Evolutionary conservation across 2,329 filamentous ascomycete genomes (phyloP).

Genomic region (Colletotrichum sp.): DNA sequence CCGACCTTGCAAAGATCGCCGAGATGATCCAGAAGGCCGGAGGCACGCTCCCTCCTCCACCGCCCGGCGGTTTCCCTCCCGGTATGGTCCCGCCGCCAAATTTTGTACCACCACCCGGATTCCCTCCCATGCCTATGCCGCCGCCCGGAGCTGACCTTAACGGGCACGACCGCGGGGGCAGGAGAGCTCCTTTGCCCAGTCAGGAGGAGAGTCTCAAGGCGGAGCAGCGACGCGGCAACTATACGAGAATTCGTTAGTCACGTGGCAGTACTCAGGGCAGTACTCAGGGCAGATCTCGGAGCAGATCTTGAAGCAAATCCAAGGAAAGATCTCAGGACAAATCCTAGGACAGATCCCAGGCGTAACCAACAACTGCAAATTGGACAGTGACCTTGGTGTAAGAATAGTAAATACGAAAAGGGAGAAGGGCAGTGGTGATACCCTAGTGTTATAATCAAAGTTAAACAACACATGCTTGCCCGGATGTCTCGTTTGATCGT

Average conservation of each 20-base stretch:
- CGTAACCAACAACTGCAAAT: neutral
- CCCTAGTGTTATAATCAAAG: neutral
- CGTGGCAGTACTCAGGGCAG: neutral
- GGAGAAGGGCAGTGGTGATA: constrained; percentile 10
- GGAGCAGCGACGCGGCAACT: constrained; percentile 73
- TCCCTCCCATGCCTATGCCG: constrained; percentile 36
- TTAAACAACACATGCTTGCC: neutral
- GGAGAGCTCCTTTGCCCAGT: constrained; percentile 77
- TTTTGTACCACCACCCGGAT: constrained; percentile 45
- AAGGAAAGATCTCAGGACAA: neutral
- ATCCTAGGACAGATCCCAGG: neutral
- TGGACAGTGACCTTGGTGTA: neutral
- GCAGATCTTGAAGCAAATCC: neutral
- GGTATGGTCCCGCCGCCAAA: constrained; percentile 51
- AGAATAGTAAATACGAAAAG: neutral
- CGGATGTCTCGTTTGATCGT: neutral
- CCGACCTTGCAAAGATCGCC: constrained; percentile 64
- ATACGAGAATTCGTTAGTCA: constrained; percentile 48
- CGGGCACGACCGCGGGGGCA: constrained; percentile 33
- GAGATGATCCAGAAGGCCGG: constrained; percentile 72
- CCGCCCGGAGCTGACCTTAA: constrained; percentile 32
- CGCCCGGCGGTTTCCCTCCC: constrained; percentile 45
- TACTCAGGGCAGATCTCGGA: neutral
- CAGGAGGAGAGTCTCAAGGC: constrained; percentile 82
- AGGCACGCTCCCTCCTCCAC: constrained; percentile 62